Percentiles rank a stretch among this genome's conserved stretches.
Conservation (phyloP, 1,139 yeast genomes). For the Saccharomyces pastorianus region DNA sequence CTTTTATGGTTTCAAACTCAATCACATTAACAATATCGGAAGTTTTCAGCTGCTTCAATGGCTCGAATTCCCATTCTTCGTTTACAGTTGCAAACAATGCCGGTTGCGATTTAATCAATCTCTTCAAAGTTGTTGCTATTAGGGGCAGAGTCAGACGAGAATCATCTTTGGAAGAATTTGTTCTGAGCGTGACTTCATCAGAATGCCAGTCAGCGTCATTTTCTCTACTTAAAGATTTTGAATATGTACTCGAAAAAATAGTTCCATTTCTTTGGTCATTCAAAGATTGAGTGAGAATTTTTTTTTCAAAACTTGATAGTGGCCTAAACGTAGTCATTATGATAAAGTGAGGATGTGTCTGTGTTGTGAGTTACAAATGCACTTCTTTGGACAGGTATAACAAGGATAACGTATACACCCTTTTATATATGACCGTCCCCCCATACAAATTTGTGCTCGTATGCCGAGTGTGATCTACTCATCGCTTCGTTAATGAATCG, state of each 20-base stretch:
- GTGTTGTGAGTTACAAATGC: background rate
- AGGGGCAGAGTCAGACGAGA: constrained; percentile 13
- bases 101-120: constrained; percentile 18
- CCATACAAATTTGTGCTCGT: background rate
- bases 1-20: constrained; percentile 21
- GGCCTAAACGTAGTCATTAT: constrained; percentile 11
- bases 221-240: background rate
- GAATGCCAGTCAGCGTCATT: constrained; percentile 13
- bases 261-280: constrained; percentile 24
- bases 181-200: constrained; percentile 22
- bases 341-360: background rate
- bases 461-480: background rate
- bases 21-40: constrained; percentile 22
- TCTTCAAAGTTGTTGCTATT: constrained; percentile 18
- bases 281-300: constrained; percentile 17
- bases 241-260: constrained; percentile 9
- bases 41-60: constrained; percentile 15
- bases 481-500: background rate
- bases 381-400: too few relatives aligned
- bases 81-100: constrained; percentile 24
- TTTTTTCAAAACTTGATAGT: constrained; percentile 23
- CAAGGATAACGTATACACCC: background rate
- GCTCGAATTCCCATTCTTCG: constrained; percentile 18
- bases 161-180: constrained; percentile 10
- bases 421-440: background rate